Conservation (phyloP, 768 basidiomycete genomes). For the Clavaria fumosa region DNA sequence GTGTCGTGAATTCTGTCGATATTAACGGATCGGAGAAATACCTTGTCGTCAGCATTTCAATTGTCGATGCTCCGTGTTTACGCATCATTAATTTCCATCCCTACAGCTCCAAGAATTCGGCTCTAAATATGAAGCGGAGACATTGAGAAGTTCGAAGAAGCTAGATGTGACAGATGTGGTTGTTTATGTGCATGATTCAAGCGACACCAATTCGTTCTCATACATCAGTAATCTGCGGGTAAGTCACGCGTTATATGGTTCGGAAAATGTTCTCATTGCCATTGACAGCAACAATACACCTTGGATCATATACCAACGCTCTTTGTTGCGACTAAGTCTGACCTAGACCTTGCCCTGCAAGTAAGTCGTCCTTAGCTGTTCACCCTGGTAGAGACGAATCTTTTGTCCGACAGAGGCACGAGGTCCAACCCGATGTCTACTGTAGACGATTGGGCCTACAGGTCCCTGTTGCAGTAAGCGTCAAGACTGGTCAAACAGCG, state of each 20-base stretch:
- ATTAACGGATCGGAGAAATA: slow-evolving; percentile 93
- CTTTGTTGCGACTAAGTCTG: slow-evolving; percentile 98
- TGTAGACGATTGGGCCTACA: slow-evolving; percentile 79
- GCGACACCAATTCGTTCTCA: slow-evolving; percentile 97
- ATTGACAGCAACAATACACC: slow-evolving; percentile 82
- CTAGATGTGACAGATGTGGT: slow-evolving; percentile 88
- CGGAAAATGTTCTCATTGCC: background rate
- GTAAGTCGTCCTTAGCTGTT: slow-evolving; percentile 23
- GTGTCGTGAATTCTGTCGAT: slow-evolving; percentile 90
- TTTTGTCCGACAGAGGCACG: slow-evolving; percentile 88
- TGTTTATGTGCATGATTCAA: slow-evolving; percentile 92
- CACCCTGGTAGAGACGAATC: no score
- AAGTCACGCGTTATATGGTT: slow-evolving; percentile 10
- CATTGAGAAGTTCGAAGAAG: slow-evolving; percentile 77
- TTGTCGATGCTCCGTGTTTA: no score
- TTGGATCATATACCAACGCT: slow-evolving; percentile 89
- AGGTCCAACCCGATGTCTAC: slow-evolving; percentile 97
- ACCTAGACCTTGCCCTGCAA: slow-evolving; percentile 92
- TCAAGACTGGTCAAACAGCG: slow-evolving; percentile 70
- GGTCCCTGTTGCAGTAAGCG: slow-evolving; percentile 88
- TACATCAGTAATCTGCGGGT: slow-evolving; percentile 95
- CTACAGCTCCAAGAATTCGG: slow-evolving; percentile 91
- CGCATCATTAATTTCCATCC: no score
- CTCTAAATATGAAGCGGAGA: slow-evolving; percentile 87
- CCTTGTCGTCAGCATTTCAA: slow-evolving; percentile 74